Conservation (phyloP, 495 filamentous ascomycete species). For the Aspergillus taichungensis region DNA sequence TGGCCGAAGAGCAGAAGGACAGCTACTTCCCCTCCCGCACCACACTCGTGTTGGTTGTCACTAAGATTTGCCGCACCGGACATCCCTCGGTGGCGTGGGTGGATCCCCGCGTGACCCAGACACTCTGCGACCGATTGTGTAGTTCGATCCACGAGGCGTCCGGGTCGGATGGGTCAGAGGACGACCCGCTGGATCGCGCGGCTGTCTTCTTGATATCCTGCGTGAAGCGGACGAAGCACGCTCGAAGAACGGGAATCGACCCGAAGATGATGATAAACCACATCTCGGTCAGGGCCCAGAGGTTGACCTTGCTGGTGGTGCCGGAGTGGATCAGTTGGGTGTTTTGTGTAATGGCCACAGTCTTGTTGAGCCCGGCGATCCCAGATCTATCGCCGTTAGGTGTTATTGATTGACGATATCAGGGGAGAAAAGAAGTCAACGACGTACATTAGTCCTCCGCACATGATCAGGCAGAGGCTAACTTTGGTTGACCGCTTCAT, state of each 20-base stretch:
- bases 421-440: background rate
- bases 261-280: slow-evolving; percentile 27
- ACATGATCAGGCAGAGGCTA: slow-evolving; percentile 28
- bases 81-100: too few species aligned
- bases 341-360: slow-evolving; percentile 16
- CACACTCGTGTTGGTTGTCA: too few species aligned
- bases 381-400: slow-evolving; percentile 10
- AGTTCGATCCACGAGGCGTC: too few species aligned
- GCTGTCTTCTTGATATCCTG: slow-evolving; percentile 3
- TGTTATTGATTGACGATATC: background rate
- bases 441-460: slow-evolving; percentile 29
- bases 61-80: too few species aligned
- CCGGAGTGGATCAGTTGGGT: slow-evolving; percentile 13
- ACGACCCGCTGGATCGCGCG: too few species aligned
- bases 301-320: slow-evolving; percentile 14
- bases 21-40: too few species aligned
- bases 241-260: slow-evolving; percentile 18
- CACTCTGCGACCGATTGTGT: too few species aligned
- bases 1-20: too few species aligned
- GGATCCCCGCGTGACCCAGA: too few species aligned
- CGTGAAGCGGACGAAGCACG: slow-evolving; percentile 13
- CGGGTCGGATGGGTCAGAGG: too few species aligned
- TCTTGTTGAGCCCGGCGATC: slow-evolving; percentile 21
- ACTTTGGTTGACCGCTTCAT: slow-evolving; percentile 25
- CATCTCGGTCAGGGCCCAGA: slow-evolving; percentile 20